A percentile compares a stretch with the other conserved stretches of the same genome.
Evolutionary conservation across 2,329 filamentous ascomycete species (phyloP).

Genomic region (Ophiocordyceps robertsii): DNA sequence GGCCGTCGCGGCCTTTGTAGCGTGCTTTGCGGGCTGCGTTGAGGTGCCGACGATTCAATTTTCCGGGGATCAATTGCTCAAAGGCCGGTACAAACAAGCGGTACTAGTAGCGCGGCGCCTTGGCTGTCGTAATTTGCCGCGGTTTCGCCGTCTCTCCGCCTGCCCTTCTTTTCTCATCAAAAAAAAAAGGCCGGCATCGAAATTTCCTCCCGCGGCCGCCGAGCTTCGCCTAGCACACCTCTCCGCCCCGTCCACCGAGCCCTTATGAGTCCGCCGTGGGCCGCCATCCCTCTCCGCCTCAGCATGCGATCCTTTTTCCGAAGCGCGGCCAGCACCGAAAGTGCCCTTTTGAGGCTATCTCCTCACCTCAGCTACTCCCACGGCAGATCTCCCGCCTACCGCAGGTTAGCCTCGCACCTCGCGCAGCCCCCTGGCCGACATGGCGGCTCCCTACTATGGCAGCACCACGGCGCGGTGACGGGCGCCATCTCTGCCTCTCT

Average conservation of each 20-base stretch:
- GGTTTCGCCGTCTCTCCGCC: slow-evolving; percentile 21
- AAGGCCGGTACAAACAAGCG: neutral
- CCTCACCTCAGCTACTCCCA: slow-evolving; percentile 20
- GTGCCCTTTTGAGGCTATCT: slow-evolving; percentile 27
- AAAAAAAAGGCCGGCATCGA: slow-evolving; percentile 15
- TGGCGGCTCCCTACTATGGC: slow-evolving; percentile 9
- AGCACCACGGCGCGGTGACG: slow-evolving; percentile 12
- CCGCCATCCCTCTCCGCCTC: slow-evolving; percentile 10
- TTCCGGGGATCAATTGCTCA: neutral
- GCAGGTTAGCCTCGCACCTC: slow-evolving; percentile 29
- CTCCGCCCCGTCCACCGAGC: slow-evolving; percentile 9
- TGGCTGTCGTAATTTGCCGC: slow-evolving; percentile 8
- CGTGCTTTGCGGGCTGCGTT: neutral
- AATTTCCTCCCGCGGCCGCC: slow-evolving; percentile 20
- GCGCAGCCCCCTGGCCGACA: slow-evolving; percentile 13
- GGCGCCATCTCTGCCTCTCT: slow-evolving; percentile 21
- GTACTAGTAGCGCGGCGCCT: neutral
- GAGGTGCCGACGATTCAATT: neutral
- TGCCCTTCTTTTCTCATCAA: slow-evolving; percentile 13
- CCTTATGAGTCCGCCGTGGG: slow-evolving; percentile 6
- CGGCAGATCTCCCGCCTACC: slow-evolving; percentile 33
- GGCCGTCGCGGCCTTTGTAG: slow-evolving; percentile 4
- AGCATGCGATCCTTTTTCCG: slow-evolving; percentile 34
- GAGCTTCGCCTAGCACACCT: slow-evolving; percentile 10
- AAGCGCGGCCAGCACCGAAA: slow-evolving; percentile 27